Evolutionary conservation across 768 basidiomycete genomes (phyloP), one percentile per base, ranked within the genome.

Genomic region (Leccinum boreale): DNA sequence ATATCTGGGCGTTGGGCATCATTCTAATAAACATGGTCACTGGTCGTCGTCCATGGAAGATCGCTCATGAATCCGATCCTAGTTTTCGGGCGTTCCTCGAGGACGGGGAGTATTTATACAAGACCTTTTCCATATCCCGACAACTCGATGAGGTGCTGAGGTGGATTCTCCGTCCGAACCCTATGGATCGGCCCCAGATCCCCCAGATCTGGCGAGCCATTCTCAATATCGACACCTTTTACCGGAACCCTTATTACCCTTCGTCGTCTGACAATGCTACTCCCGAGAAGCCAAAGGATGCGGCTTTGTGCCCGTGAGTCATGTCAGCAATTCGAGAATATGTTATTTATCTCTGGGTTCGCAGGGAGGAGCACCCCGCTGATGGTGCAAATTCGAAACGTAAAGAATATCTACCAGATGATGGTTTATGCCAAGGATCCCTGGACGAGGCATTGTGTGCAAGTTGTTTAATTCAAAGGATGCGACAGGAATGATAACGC

Each of bases 21-120:
- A 89, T 96, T 61, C 80, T 96, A 55, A 79, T 88, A 62, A 94
- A 92, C 71, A 82, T 96, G 75, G 84, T 89, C 49, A 86, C 86
- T 55, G 86, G 86, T 17, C 65, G 50, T 52, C 58, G 54, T 33
- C 66, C 58, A 5, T 68, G 65, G 65, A 58, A 19, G 8, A 15
- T 8, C 8, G 66, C 65, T 15, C 17, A 26, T 26, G n/a, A 3
- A 4, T 35, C 66, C 19, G 60, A 67, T 8, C 7, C 1, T 23
- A 17, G 53, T 8, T 67, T 65, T 42, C 42, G 19, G 19, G 60
- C 60, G 4, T 67, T 59, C 45, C 56, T 67, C 2, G 52, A 59
- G 5, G 60, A 67, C 1, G 55, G 57, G n/a, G 21, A 68, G 5
- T 62, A 65, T 23, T 29, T 67, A 10, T 67, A 56, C 1, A 24